phyloP scores from a whole-genome alignment of 2,329 filamentous ascomycete genomes.

The Xylariaceae sp. region DNA sequence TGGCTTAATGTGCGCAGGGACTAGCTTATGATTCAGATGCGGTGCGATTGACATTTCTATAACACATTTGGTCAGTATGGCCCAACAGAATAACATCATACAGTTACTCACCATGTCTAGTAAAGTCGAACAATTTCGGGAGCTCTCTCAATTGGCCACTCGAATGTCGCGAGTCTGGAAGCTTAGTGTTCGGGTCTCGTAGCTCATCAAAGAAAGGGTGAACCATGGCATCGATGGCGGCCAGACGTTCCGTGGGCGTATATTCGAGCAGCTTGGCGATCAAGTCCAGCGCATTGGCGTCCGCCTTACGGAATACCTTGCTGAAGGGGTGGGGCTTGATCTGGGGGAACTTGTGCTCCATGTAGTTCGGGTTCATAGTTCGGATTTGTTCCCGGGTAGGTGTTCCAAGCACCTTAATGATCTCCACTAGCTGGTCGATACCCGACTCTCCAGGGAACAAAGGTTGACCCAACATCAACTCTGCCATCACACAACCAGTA shows the following conservation, averaged over 20 bases:
- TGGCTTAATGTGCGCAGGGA: slow-evolving; percentile 75
- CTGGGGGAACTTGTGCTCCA: slow-evolving; percentile 99
- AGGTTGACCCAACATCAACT: slow-evolving; percentile 96
- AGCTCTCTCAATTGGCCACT: slow-evolving; percentile 75
- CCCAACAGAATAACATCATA: not conserved
- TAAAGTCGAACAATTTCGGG: slow-evolving; percentile 87
- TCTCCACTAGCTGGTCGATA: slow-evolving; percentile 97
- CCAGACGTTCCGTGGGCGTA: slow-evolving; percentile 90
- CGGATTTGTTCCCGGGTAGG: slow-evolving; percentile 96
- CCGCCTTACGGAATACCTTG: slow-evolving; percentile 98
- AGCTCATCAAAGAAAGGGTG: slow-evolving; percentile 99
- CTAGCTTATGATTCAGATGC: slow-evolving; percentile 78
- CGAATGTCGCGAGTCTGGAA: slow-evolving; percentile 90
- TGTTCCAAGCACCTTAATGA: slow-evolving; percentile 97
- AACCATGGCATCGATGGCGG: slow-evolving; percentile 92
- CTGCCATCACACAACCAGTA: slow-evolving; percentile 98
- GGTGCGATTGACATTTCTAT: slow-evolving; percentile 94
- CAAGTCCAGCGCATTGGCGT: slow-evolving; percentile 85
- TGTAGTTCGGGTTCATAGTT: slow-evolving; percentile 99
- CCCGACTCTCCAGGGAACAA: slow-evolving; percentile 97
- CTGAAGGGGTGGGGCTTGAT: slow-evolving; percentile 99
- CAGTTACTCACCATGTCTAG: slow-evolving; percentile 70
- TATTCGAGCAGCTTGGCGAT: slow-evolving; percentile 94
- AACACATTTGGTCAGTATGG: slow-evolving; percentile 22
- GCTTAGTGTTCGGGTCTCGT: slow-evolving; percentile 79